phyloP scores from a whole-genome alignment of 129 eudicot genomes.

The Glebionis coronaria region DNA sequence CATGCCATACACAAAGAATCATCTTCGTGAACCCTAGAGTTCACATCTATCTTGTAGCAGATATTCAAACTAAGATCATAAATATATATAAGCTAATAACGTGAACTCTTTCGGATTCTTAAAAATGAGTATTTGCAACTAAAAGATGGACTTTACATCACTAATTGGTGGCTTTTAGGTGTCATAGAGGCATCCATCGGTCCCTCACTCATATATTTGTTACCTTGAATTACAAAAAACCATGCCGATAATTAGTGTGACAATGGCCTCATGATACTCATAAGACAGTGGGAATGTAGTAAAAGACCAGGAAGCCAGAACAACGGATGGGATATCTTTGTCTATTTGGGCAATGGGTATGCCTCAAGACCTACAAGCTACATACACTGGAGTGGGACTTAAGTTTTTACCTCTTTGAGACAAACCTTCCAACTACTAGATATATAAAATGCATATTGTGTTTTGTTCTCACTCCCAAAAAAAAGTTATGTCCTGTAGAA shows the following conservation, averaged over 20 bases:
- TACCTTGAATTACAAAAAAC: slow-evolving; percentile 23
- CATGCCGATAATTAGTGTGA: slow-evolving; percentile 4
- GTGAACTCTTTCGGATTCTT: background rate
- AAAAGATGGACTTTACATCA: slow-evolving; percentile 8
- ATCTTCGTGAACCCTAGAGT: background rate
- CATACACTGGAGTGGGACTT: slow-evolving; percentile 54
- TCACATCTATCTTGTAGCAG: background rate
- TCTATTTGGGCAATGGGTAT: slow-evolving; percentile 73
- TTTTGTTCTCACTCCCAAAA: slow-evolving; percentile 14
- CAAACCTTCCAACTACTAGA: slow-evolving; percentile 53
- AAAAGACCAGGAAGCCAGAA: slow-evolving; percentile 36
- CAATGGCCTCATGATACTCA: slow-evolving; percentile 17
- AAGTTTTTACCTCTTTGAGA: slow-evolving; percentile 56
- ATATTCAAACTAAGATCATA: background rate
- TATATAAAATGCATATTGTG: slow-evolving; percentile 19
- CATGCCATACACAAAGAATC: slow-evolving; percentile 2
- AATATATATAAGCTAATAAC: background rate
- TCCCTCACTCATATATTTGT: background rate
- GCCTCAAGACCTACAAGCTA: slow-evolving; percentile 40
- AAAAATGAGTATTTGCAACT: background rate
- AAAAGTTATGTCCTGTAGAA: slow-evolving; percentile 1
- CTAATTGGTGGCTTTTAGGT: slow-evolving; percentile 33
- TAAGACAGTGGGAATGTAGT: slow-evolving; percentile 22
- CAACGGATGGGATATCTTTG: slow-evolving; percentile 57
- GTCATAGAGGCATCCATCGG: slow-evolving; percentile 30